These are phyloP conservation scores for Magnaporthiopsis rhizophila DNA, from an alignment of 2,329 filamentous ascomycete genomes.

Conservation along the genomic window DNA sequence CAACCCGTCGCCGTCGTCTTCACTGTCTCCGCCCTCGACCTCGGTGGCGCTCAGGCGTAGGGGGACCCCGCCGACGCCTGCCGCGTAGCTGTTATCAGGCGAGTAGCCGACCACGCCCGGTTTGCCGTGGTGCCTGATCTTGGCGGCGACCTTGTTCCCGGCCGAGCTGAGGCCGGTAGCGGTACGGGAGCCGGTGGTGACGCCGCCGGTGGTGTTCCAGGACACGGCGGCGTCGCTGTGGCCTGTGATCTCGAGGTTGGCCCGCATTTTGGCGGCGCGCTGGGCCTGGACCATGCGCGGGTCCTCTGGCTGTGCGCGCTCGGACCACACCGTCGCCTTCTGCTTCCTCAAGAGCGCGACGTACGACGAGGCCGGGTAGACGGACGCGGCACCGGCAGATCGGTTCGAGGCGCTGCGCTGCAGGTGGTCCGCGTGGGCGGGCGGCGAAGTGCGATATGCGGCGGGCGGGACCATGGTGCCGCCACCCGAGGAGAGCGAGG, in stretches of 20 bases:
- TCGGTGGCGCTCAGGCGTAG: slow-evolving; percentile 92
- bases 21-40: slow-evolving; percentile 80
- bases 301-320: slow-evolving; percentile 87
- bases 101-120: slow-evolving; percentile 71
- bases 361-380: slow-evolving; percentile 62
- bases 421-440: slow-evolving; percentile 36
- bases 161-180: slow-evolving; percentile 54
- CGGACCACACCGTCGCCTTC: slow-evolving; percentile 98
- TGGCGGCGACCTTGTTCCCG: slow-evolving; percentile 61
- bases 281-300: slow-evolving; percentile 76
- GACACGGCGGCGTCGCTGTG: slow-evolving; percentile 22
- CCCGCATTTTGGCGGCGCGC: slow-evolving; percentile 77
- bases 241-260: slow-evolving; percentile 73
- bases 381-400: slow-evolving; percentile 43
- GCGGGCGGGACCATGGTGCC: slow-evolving; percentile 40
- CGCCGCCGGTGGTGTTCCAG: slow-evolving; percentile 13
- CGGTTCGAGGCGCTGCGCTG: slow-evolving; percentile 76
- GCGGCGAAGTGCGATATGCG: slow-evolving; percentile 48
- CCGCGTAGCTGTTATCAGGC: slow-evolving; percentile 67
- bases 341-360: slow-evolving; percentile 94
- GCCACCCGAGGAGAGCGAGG: slow-evolving; percentile 53
- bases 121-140: slow-evolving; percentile 83
- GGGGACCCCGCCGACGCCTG: slow-evolving; percentile 70
- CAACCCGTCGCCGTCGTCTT: slow-evolving; percentile 55
- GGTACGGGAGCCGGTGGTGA: slow-evolving; percentile 38